Conservation (phyloP, 2,329 filamentous ascomycete genomes). For the Aspergillus ustus region DNA sequence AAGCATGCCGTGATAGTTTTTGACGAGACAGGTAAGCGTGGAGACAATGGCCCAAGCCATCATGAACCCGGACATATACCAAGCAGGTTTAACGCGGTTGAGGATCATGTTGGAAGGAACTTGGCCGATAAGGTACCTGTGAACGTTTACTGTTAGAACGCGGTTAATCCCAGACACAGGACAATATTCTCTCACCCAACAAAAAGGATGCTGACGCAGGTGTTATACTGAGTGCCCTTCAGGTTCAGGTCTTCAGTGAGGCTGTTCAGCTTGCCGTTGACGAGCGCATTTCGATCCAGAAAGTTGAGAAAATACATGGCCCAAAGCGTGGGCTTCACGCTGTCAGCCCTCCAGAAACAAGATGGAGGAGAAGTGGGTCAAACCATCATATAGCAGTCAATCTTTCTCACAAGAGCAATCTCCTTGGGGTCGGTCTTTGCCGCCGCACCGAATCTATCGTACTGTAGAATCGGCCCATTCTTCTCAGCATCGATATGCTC, state of each 20-base stretch:
- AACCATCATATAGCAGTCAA: conserved; percentile 23
- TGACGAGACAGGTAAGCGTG: conserved; percentile 17
- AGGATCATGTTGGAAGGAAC: conserved; percentile 49
- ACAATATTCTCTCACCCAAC: conserved; percentile 35
- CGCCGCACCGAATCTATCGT: conserved; percentile 14
- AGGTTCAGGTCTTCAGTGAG: conserved; percentile 44
- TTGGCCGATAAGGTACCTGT: conserved; percentile 31
- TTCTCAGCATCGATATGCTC: conserved; percentile 9
- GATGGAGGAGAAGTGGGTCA: background rate
- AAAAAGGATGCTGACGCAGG: conserved; percentile 51
- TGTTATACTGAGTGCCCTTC: conserved; percentile 50
- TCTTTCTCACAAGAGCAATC: conserved; percentile 20
- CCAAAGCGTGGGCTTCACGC: conserved; percentile 15
- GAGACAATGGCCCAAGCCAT: conserved; percentile 25
- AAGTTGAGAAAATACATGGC: conserved; percentile 30
- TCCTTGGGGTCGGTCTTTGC: conserved; percentile 18
- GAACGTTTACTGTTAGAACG: conserved; percentile 4
- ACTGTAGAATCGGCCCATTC: conserved; percentile 4
- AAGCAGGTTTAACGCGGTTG: conserved; percentile 38
- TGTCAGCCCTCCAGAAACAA: background rate
- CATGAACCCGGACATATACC: conserved; percentile 25
- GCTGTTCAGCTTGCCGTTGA: conserved; percentile 24
- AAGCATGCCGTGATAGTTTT: conserved; percentile 22
- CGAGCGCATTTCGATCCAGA: conserved; percentile 29
- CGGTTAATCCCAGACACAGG: conserved; percentile 2